Percentiles rank a stretch among this genome's conserved stretches.
Evolutionary conservation across 2,329 filamentous ascomycete species (phyloP).

Genomic region (Nemania serpens): DNA sequence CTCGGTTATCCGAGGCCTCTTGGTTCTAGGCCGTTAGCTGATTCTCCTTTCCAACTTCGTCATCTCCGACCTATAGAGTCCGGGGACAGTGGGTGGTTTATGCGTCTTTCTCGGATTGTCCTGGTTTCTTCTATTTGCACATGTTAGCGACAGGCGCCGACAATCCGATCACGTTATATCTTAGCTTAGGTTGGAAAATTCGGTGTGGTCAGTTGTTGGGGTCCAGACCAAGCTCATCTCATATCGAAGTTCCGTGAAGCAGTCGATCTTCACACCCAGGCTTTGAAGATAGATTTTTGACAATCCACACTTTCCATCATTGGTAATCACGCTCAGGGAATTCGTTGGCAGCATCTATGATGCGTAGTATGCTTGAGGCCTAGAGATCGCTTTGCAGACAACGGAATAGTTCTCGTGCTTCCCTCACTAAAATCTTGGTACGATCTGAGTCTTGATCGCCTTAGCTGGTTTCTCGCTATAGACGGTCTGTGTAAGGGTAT

Average conservation of each 20-base stretch:
- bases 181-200: neutral
- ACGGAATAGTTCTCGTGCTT: neutral
- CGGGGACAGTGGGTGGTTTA: neutral
- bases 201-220: neutral
- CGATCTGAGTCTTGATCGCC: neutral
- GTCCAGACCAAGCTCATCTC: neutral
- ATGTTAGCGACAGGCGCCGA: neutral
- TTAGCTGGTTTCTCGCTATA: neutral
- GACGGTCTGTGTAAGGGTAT: neutral
- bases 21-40: neutral
- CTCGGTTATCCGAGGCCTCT: neutral
- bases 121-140: neutral
- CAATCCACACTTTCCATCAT: neutral
- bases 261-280: neutral
- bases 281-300: neutral
- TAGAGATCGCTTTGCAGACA: too few relatives aligned
- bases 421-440: neutral
- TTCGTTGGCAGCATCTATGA: too few relatives aligned
- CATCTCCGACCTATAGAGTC: neutral
- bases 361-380: too few relatives aligned
- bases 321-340: neutral
- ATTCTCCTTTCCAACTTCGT: neutral
- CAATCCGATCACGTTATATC: neutral
- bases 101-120: neutral
- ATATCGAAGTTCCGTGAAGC: neutral